These are phyloP conservation scores for Cadophora gregata DNA, from an alignment of 2,329 filamentous ascomycete genomes.

Conservation along the genomic window DNA sequence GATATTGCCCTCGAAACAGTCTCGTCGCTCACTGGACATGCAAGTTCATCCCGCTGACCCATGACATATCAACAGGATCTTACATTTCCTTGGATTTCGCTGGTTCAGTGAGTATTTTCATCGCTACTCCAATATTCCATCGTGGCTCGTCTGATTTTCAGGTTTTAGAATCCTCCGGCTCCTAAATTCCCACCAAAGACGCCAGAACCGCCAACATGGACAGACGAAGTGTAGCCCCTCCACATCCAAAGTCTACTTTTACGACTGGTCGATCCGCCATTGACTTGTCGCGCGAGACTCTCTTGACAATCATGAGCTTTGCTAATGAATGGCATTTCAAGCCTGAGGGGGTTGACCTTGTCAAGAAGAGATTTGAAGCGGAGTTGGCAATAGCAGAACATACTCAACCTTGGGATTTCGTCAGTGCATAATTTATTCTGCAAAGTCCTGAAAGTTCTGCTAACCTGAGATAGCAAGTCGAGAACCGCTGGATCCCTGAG, in stretches of 20 bases:
- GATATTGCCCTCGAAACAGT: neutral
- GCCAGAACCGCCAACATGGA: neutral
- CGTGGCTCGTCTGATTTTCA: neutral
- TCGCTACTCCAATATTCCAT: neutral
- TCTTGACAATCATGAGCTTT: slow-evolving; percentile 21
- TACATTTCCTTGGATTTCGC: neutral
- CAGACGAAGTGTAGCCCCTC: neutral
- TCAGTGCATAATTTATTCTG: neutral
- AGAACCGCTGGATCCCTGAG: slow-evolving; percentile 17
- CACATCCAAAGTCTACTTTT: neutral
- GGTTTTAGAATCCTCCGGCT: neutral
- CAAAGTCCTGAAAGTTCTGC: neutral
- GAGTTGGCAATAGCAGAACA: slow-evolving; percentile 18
- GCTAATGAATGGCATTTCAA: slow-evolving; percentile 36
- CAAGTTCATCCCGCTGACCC: no score
- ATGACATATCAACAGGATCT: no score
- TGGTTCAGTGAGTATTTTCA: neutral
- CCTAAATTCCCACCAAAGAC: neutral
- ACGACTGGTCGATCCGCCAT: slow-evolving; percentile 5
- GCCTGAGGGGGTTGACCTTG: slow-evolving; percentile 31
- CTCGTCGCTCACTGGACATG: neutral
- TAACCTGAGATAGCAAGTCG: slow-evolving; percentile 20
- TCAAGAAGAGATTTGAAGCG: slow-evolving; percentile 32
- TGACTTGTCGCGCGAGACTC: neutral
- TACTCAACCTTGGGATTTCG: neutral